Base-by-base conservation (phyloP, 352 stramenopile species). In the Pythium grandisporangium region DNA sequence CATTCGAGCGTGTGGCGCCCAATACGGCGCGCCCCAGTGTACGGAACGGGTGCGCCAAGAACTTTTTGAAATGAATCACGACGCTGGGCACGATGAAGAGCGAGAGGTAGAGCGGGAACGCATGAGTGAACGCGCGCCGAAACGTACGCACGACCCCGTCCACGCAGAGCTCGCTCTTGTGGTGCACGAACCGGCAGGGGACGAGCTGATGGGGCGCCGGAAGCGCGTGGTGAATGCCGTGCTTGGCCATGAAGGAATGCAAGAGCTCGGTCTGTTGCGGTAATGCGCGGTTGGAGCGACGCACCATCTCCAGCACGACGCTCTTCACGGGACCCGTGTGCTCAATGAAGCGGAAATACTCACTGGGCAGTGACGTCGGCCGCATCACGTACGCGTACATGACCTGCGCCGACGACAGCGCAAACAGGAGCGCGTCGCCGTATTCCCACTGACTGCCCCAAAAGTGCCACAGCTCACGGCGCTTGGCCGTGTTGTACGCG, bases 321-420 rank as follows among this genome's bases (percentile, higher is more conserved):
- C 51, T 35, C 39, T 83, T 59, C 13, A 87, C 67, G 1, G 79
- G 79, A 0, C 79, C 73, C 0, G 79, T 87, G 20, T 63, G 66
- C 17, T 84, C 63, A 42, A 92, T 92, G 58, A 92, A 92, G 19
- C 67, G 57, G n/a, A 84, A 84, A 50, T 92, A 92, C 42, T 86
- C 79, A 13, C 63, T 47, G 11, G 79, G 79, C 34, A 92, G 41
- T 19, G 75, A 87, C 26, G 35, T 44, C 8, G 79, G 79, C 11
- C 79, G 64, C 69, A 92, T 85, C 30, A 92, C 66, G 51, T 83
- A 92, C 20, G 75, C 72, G 62, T 92, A 92, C 79, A 92, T 92
- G 52, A 92, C 66, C 48, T 92, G 79, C 23, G 79, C 79, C 20
- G 58, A 77, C 16, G 79, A 80, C 13, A 94, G 37, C 13, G 46